These are phyloP conservation scores for Aspergillus intermedius DNA, from an alignment of 2,329 filamentous ascomycete genomes.

Conservation along the genomic window DNA sequence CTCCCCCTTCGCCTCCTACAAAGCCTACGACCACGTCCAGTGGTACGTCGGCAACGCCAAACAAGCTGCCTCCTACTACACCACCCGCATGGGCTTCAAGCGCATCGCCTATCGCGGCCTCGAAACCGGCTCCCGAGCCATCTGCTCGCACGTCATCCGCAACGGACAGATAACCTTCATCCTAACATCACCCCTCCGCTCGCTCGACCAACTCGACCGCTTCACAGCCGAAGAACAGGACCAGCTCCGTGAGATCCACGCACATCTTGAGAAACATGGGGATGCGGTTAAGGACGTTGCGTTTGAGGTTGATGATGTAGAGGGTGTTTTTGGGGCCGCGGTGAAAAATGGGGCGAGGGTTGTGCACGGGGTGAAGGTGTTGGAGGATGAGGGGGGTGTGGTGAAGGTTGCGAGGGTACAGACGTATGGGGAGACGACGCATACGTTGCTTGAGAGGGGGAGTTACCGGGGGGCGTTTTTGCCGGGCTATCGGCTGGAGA, in stretches of 20 bases:
- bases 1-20: constrained; percentile 44
- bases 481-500: constrained; percentile 64
- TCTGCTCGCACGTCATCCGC: constrained; percentile 68
- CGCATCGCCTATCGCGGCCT: constrained; percentile 78
- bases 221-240: constrained; percentile 51
- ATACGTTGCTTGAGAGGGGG: constrained; percentile 73
- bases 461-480: constrained; percentile 71
- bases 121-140: constrained; percentile 74
- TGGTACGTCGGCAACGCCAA: constrained; percentile 98
- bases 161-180: constrained; percentile 40
- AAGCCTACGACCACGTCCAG: constrained; percentile 85
- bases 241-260: constrained; percentile 68
- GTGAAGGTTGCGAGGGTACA: constrained; percentile 72
- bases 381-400: constrained; percentile 55
- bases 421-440: constrained; percentile 93
- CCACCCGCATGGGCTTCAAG: constrained; percentile 77
- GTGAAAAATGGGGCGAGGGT: constrained; percentile 46
- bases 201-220: constrained; percentile 56
- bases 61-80: constrained; percentile 85
- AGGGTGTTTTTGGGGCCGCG: constrained; percentile 69
- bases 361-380: constrained; percentile 49
- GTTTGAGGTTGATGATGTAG: constrained; percentile 87
- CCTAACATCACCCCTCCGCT: constrained; percentile 48
- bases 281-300: constrained; percentile 94
- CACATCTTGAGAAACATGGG: constrained; percentile 77